These are phyloP conservation scores for Trichophyton verrucosum DNA, from an alignment of 2,329 filamentous ascomycete species.

Conservation along the genomic window DNA sequence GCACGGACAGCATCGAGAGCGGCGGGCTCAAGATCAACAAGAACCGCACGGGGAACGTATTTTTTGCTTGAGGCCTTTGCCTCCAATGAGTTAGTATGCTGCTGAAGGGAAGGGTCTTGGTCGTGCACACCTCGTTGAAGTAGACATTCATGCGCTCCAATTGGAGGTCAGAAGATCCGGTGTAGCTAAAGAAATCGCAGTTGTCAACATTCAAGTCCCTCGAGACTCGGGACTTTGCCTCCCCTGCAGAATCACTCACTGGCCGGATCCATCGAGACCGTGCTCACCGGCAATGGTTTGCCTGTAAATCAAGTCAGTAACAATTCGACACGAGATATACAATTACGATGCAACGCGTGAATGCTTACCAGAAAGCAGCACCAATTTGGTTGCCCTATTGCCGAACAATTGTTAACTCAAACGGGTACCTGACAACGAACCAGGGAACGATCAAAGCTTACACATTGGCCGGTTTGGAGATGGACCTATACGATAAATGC, in stretches of 20 bases:
- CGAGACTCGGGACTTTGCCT: background rate
- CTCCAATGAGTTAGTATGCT: conserved; percentile 7
- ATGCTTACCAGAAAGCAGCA: conserved; percentile 91
- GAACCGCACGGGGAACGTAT: conserved; percentile 56
- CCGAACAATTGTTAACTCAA: conserved; percentile 20
- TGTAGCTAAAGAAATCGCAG: conserved; percentile 6
- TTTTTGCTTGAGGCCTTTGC: conserved; percentile 10
- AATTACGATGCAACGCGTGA: background rate
- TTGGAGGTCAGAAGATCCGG: conserved; percentile 12
- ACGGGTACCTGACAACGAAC: conserved; percentile 12
- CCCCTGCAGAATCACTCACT: conserved; percentile 5
- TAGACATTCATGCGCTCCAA: conserved; percentile 14
- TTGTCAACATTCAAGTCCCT: background rate
- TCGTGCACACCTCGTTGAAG: conserved; percentile 11
- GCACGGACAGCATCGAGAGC: conserved; percentile 12
- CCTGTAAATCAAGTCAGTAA: conserved; percentile 7
- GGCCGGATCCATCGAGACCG: conserved; percentile 12
- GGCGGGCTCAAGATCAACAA: conserved; percentile 68
- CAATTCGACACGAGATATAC: background rate
- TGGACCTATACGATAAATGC: conserved; percentile 60
- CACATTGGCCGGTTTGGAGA: conserved; percentile 99
- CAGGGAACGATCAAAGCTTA: conserved; percentile 41
- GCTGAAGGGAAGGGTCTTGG: background rate
- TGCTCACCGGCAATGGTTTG: conserved; percentile 13
- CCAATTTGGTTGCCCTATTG: conserved; percentile 97